Percentiles rank a stretch among this genome's conserved stretches.
These are phyloP conservation scores for Solanum infundibuliforme DNA, from an alignment of 257 asterid genomes.

Conservation along the genomic window DNA sequence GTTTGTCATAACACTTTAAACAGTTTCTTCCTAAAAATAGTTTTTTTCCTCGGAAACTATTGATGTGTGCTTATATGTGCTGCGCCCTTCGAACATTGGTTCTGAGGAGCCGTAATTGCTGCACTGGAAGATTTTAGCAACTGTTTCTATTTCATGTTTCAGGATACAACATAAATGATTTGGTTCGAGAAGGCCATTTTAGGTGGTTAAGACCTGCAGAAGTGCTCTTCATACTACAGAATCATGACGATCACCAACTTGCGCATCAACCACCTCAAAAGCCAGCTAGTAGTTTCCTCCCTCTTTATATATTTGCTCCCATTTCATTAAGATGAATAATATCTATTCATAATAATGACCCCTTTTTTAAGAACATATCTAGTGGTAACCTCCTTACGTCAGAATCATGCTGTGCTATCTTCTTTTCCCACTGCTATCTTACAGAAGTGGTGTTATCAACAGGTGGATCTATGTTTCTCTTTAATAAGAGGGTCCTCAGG, in stretches of 20 bases:
- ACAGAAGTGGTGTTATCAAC: slow-evolving; percentile 7
- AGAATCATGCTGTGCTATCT: not conserved
- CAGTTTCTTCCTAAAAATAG: not conserved
- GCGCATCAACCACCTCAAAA: slow-evolving; percentile 19
- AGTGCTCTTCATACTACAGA: slow-evolving; percentile 26
- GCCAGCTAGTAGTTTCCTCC: slow-evolving; percentile 38
- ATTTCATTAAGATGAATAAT: not conserved
- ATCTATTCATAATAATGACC: not conserved
- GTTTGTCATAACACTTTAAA: not conserved
- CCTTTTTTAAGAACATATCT: not conserved
- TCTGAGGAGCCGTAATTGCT: not conserved
- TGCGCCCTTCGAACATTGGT: not conserved
- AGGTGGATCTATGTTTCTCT: slow-evolving; percentile 86
- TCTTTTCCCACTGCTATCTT: not conserved
- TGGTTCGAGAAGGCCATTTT: slow-evolving; percentile 34
- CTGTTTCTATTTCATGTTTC: slow-evolving; percentile 12
- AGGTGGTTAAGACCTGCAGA: slow-evolving; percentile 42
- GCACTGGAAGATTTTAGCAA: not conserved
- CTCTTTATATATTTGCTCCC: not conserved
- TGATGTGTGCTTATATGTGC: not conserved
- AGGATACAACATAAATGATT: slow-evolving; percentile 48
- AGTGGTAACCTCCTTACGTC: not conserved
- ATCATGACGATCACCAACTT: slow-evolving; percentile 10
- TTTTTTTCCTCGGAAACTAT: not conserved
- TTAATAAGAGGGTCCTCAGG: slow-evolving; percentile 70